Conservation (phyloP, 371 early-diverging fungal genomes). For the Mucor velutinosus region DNA sequence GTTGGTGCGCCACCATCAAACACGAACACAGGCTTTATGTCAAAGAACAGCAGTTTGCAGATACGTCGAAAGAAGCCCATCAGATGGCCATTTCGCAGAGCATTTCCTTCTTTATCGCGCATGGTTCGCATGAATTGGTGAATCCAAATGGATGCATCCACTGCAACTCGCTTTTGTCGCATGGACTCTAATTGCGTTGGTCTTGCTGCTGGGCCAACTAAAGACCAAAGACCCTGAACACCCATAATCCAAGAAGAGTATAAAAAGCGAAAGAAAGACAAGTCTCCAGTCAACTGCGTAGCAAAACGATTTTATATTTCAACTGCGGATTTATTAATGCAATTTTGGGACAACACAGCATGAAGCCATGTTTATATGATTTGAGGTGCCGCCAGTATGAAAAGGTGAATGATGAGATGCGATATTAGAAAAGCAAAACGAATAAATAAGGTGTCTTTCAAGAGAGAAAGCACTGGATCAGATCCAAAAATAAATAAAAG, state of each 20-base stretch:
- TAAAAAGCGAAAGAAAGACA: not conserved
- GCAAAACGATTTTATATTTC: not conserved
- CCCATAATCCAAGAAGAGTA: constrained; percentile 69
- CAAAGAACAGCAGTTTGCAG: constrained; percentile 91
- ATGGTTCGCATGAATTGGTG: constrained; percentile 95
- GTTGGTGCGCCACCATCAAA: constrained; percentile 93
- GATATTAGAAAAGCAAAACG: not conserved
- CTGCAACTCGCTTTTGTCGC: constrained; percentile 75
- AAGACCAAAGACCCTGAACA: constrained; percentile 93
- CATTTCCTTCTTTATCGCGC: constrained; percentile 86
- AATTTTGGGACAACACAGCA: not conserved
- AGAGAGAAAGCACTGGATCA: not conserved
- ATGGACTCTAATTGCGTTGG: constrained; percentile 81
- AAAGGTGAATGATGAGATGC: not conserved
- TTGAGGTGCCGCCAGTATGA: not conserved
- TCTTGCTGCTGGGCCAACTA: constrained; percentile 82
- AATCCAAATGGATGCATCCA: constrained; percentile 97
- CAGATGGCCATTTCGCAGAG: constrained; percentile 81
- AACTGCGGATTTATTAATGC: not conserved
- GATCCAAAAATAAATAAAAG: not conserved
- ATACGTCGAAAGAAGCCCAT: constrained; percentile 94
- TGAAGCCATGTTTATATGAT: not conserved
- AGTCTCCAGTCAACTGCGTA: not conserved
- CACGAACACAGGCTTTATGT: constrained; percentile 93
- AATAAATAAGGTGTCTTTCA: not conserved